Conservation (phyloP, 2,329 filamentous ascomycete species). For the Penicillium sp. region DNA sequence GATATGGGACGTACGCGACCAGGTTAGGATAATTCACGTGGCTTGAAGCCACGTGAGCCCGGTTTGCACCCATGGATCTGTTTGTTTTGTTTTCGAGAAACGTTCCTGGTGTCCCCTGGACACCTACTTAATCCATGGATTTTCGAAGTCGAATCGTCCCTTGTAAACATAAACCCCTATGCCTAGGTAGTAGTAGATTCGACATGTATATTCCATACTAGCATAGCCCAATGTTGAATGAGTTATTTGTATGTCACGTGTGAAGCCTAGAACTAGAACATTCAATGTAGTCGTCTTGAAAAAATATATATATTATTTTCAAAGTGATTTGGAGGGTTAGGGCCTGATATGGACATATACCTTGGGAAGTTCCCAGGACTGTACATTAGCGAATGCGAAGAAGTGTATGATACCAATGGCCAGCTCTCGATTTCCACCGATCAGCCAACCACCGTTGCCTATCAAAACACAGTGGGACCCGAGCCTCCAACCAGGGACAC, state of each 20-base stretch:
- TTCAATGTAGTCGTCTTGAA: not conserved
- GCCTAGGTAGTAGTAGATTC: not conserved
- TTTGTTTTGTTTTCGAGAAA: not conserved
- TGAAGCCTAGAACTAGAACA: not conserved
- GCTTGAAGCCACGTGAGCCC: not conserved
- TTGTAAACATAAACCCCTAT: not conserved
- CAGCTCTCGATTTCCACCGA: too few relatives aligned
- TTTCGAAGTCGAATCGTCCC: not conserved
- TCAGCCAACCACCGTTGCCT: too few relatives aligned
- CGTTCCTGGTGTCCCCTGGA: not conserved
- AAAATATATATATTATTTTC: not conserved
- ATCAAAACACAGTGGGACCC: constrained; percentile 10
- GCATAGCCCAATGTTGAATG: not conserved
- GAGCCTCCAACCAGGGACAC: constrained; percentile 12
- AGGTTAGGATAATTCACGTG: not conserved
- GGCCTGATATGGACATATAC: not conserved
- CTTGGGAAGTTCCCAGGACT: not conserved
- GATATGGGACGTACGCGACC: not conserved
- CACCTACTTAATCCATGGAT: not conserved
- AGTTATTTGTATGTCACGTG: not conserved
- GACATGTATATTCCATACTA: not conserved
- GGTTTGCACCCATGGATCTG: not conserved
- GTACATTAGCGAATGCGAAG: not conserved
- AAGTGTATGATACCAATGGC: too few relatives aligned
- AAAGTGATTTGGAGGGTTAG: not conserved